These are phyloP conservation scores for Suhomyces kilbournensis DNA, from an alignment of 805 yeast genomes.

Conservation along the genomic window DNA sequence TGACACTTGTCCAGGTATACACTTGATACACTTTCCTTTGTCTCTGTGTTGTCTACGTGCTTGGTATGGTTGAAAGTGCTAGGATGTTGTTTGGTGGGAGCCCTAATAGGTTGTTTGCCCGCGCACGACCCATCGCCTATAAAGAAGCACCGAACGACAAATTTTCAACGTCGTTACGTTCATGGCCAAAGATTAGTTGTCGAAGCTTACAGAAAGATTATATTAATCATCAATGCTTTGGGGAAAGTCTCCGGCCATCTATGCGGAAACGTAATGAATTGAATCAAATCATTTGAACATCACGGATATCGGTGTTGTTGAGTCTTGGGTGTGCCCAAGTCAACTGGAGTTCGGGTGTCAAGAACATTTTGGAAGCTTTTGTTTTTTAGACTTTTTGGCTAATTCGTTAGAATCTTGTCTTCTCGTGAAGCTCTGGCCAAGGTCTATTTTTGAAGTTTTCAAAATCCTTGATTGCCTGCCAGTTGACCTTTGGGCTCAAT, in stretches of 20 bases:
- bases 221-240: conserved; percentile 48
- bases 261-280: conserved; percentile 60
- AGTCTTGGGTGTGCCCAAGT: not conserved
- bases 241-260: conserved; percentile 87
- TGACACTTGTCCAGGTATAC: too few species aligned
- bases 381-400: not conserved
- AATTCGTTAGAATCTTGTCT: conserved; percentile 16
- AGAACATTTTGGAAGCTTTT: not conserved
- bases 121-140: not conserved
- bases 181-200: conserved; percentile 76
- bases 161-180: conserved; percentile 40
- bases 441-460: not conserved
- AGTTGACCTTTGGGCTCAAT: not conserved
- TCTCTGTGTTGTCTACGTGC: too few species aligned
- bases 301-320: not conserved
- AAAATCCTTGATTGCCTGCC: not conserved
- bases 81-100: too few species aligned
- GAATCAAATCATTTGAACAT: conserved; percentile 24
- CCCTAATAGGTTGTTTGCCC: not conserved
- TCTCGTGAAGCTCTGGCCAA: conserved; percentile 17
- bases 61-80: too few species aligned
- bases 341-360: not conserved
- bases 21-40: too few species aligned
- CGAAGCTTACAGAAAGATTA: conserved; percentile 64
- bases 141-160: not conserved